These are phyloP conservation scores for Pythium sukuiense DNA, from an alignment of 352 stramenopile genomes.

Conservation along the genomic window DNA sequence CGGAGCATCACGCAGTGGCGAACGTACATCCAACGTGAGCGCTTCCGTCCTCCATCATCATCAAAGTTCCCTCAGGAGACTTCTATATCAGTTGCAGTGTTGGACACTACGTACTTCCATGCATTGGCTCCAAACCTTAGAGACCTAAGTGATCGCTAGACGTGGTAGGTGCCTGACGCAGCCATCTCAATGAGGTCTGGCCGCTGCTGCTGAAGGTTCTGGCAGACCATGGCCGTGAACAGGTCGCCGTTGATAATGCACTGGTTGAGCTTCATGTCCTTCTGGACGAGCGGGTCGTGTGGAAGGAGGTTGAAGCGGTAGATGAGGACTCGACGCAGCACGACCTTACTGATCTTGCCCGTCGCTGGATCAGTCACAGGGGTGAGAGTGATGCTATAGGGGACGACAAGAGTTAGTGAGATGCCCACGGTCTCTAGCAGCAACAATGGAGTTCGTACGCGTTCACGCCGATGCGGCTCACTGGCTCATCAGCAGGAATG, in stretches of 20 bases:
- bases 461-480: constrained; percentile 26
- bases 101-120: neutral
- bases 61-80: neutral
- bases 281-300: constrained; percentile 21
- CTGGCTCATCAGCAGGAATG: constrained; percentile 13
- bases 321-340: constrained; percentile 23
- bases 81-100: constrained; percentile 1
- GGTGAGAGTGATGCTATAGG: constrained; percentile 21
- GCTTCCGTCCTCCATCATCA: constrained; percentile 15
- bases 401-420: no score
- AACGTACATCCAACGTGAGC: constrained; percentile 4
- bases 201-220: constrained; percentile 23
- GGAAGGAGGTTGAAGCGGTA: constrained; percentile 30
- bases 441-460: constrained; percentile 18
- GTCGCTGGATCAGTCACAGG: constrained; percentile 20
- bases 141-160: no score
- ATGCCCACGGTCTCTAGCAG: neutral
- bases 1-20: neutral
- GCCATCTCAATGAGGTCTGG: constrained; percentile 23
- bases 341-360: constrained; percentile 24
- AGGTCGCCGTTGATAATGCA: constrained; percentile 30
- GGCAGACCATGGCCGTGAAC: constrained; percentile 27
- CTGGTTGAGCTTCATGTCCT: constrained; percentile 28
- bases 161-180: neutral
- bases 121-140: neutral